phyloP scores from a whole-genome alignment of 1,284 basidiomycete genomes.

The Salmacisia buchloeana region DNA sequence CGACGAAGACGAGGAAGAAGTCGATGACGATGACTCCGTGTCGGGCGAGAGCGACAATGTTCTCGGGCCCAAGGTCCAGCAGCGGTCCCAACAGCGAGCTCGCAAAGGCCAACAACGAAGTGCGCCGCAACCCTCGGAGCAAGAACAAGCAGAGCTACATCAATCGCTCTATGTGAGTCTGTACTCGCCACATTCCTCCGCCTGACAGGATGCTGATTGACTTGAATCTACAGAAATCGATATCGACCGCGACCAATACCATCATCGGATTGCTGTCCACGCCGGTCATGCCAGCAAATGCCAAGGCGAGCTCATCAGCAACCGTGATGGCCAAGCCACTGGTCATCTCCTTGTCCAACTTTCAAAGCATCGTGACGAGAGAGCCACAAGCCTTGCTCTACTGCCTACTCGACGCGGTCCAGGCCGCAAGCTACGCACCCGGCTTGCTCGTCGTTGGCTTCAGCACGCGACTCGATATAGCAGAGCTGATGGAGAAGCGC shows the following conservation, averaged over 20 bases:
- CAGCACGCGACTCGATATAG: slow-evolving; percentile 37
- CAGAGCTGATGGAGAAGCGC: slow-evolving; percentile 45
- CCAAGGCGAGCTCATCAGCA: not conserved
- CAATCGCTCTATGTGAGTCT: slow-evolving; percentile 15
- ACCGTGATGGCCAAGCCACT: slow-evolving; percentile 20
- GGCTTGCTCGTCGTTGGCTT: slow-evolving; percentile 41
- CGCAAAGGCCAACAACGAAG: no score
- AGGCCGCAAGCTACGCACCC: slow-evolving; percentile 38
- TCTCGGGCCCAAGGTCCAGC: slow-evolving; percentile 6
- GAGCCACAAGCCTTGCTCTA: slow-evolving; percentile 46
- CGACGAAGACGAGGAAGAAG: not conserved
- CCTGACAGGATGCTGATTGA: no score
- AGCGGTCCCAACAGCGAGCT: no score
- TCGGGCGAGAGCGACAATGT: slow-evolving; percentile 17
- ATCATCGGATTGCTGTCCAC: slow-evolving; percentile 41
- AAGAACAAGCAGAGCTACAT: slow-evolving; percentile 23
- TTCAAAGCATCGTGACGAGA: slow-evolving; percentile 40
- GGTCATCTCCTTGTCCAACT: slow-evolving; percentile 39
- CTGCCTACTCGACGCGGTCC: slow-evolving; percentile 47
- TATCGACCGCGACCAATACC: slow-evolving; percentile 21
- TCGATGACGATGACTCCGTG: slow-evolving; percentile 19
- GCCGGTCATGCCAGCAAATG: slow-evolving; percentile 4
- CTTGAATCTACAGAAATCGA: slow-evolving; percentile 27
- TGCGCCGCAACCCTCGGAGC: no score
- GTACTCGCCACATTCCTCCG: slow-evolving; percentile 4